Evolutionary conservation across 2,329 filamentous ascomycete genomes (phyloP), one percentile per base, ranked within the genome.

Genomic region (Rutstroemia sp.): DNA sequence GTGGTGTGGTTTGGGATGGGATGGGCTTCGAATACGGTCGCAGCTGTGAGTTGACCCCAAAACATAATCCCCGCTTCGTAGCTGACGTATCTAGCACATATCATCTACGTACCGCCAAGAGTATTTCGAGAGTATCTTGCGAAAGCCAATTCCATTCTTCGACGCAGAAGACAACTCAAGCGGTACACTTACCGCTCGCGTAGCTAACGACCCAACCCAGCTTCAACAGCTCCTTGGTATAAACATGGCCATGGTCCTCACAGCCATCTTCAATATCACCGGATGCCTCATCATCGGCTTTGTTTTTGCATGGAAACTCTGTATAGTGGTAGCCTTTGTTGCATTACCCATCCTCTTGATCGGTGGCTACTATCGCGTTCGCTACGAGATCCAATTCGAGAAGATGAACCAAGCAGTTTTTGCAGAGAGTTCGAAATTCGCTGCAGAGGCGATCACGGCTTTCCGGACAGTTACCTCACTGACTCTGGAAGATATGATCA

Each of bases 281-380:
- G 87, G 86, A 0, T 82, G 80, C 7, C 71, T 89, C 14, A 73
- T 78, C 45, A 86, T 92, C 51, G 78, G 85, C 1, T 90, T 89
- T 64, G 74, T 78, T 4, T 89, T 86, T 67, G 85, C 86, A 1
- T 92, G 88, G 88, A 92, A 90, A 68, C 75, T 92, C 8, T 82
- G 84, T 0, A 72, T 90, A 0, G 83, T 92, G 0, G 78, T 81
- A 0, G 73, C 83, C 8, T 86, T 82, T 62, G 81, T 87, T 1
- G 73, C 75, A 0, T 67, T 81, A 54, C 80, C 80, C 1, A 68
- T 77, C 7, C 74, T 80, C 3, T 69, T 81, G 7, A 61, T 69
- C 4, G 75, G 58, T 14, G 58, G 61, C 19, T 81, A 75, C 58
- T 69, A 76, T 60, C 73, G 80, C 12, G 70, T 83, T 45, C 71